A percentile compares a stretch with the other conserved stretches of the same genome.
Evolutionary conservation across 1,139 yeast genomes (phyloP).

Genomic region (Saccharomycopsis hybrid): DNA sequence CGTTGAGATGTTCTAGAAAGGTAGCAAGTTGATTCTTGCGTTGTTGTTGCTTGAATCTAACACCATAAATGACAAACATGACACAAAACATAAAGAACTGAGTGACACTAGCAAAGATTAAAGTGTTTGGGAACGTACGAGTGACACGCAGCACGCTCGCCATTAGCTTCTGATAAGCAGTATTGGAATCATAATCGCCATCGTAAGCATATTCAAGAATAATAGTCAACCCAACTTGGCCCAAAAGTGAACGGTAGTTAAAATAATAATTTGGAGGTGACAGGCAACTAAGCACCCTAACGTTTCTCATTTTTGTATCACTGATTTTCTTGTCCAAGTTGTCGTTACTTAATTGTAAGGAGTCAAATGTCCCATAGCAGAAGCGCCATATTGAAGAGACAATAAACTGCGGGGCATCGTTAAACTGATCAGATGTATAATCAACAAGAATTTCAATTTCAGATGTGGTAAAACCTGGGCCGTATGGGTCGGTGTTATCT

Average conservation of each 20-base stretch:
- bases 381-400: slow-evolving; percentile 38
- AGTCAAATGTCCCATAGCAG: slow-evolving; percentile 35
- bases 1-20: slow-evolving; percentile 31
- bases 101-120: slow-evolving; percentile 27
- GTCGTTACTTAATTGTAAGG: slow-evolving; percentile 27
- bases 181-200: slow-evolving; percentile 24
- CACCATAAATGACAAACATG: slow-evolving; percentile 23
- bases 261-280: slow-evolving; percentile 28
- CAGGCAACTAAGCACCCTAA: slow-evolving; percentile 1
- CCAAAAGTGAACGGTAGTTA: slow-evolving; percentile 41
- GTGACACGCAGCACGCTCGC: slow-evolving; percentile 25
- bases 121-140: slow-evolving; percentile 28
- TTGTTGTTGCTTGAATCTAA: slow-evolving; percentile 28
- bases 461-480: slow-evolving; percentile 44
- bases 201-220: slow-evolving; percentile 42
- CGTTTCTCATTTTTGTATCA: not conserved
- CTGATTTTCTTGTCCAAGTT: slow-evolving; percentile 21
- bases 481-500: slow-evolving; percentile 26
- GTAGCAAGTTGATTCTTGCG: slow-evolving; percentile 13
- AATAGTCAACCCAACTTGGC: slow-evolving; percentile 36
- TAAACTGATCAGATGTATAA: slow-evolving; percentile 44
- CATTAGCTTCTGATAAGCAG: slow-evolving; percentile 24
- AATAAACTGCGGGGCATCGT: slow-evolving; percentile 45
- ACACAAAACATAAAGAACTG: slow-evolving; percentile 28
- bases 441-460: slow-evolving; percentile 42